These are phyloP conservation scores for Mycena alexandri DNA, from an alignment of 768 basidiomycete species.

Conservation along the genomic window DNA sequence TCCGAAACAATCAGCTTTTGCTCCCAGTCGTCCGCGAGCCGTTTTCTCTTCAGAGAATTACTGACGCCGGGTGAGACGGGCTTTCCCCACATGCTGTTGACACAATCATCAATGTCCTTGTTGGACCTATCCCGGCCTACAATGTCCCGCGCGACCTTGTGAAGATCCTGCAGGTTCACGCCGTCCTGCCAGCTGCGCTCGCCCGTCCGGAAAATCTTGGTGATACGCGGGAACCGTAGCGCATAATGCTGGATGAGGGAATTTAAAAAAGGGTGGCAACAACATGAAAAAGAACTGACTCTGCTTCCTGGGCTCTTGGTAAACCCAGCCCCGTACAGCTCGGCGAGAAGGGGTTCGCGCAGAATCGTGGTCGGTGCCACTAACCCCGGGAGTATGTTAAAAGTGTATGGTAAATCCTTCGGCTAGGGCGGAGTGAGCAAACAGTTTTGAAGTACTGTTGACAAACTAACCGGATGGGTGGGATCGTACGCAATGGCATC, in stretches of 20 bases:
- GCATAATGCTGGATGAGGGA: conserved; percentile 75
- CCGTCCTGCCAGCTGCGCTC: conserved; percentile 79
- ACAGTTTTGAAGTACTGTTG: not conserved
- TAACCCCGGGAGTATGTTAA: conserved; percentile 62
- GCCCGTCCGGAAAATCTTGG: conserved; percentile 70
- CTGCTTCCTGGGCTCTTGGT: conserved; percentile 72
- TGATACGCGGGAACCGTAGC: conserved; percentile 85
- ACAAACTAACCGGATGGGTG: conserved; percentile 39
- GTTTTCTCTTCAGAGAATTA: conserved; percentile 54
- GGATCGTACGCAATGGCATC: conserved; percentile 51
- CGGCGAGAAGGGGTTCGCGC: conserved; percentile 71
- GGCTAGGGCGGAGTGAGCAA: conserved; percentile 35
- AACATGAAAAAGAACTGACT: conserved; percentile 53
- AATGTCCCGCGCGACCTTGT: conserved; percentile 65
- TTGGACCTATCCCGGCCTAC: conserved; percentile 65
- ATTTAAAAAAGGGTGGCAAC: not conserved
- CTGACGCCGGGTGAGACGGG: conserved; percentile 54
- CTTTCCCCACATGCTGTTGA: conserved; percentile 52
- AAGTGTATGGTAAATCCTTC: conserved; percentile 64
- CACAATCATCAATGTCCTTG: conserved; percentile 65
- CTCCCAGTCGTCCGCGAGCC: conserved; percentile 56
- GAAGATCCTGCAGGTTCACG: conserved; percentile 61
- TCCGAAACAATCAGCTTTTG: conserved; percentile 51
- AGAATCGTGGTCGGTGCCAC: conserved; percentile 69
- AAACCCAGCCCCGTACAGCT: conserved; percentile 87